Base-by-base conservation (phyloP, 1,284 basidiomycete genomes). In the Prillingera fragicola region DNA sequence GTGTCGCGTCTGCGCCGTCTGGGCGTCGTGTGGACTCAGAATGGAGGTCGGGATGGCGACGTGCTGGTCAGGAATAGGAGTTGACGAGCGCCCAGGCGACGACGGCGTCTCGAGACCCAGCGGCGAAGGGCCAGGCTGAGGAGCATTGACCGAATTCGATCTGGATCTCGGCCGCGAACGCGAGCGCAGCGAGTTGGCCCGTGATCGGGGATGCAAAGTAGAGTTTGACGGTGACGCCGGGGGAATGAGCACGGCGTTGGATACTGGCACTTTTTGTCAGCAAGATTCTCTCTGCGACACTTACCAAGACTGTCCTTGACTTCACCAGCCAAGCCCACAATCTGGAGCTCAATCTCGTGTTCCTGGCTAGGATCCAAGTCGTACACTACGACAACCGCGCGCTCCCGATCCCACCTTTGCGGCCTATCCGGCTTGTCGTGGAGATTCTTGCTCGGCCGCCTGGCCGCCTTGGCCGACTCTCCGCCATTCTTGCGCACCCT, bases 331-430 rank as follows among this genome's bases (percentile, higher is more conserved):
- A 66, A 47, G 3, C 68, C 70, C 9, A 72, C 63, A 12, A 72
- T 67, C 43, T 65, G 61, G 36, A 72, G 52, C 54, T 72, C 70
- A 24, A 72, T 60, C 48, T 72, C 67, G 47, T 72, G 70, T 49
- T 72, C 70, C 41, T 67, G 64, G 5, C 62, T 64, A 1, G 70
- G 69, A 35, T 56, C 60, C 36, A 72, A 39, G 2, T 69, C 70
- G 41, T 70, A 72, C 1, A 72, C 63, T 0, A 70, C 69, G 0
- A 72, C 66, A 12, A 70, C 63, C 0, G 70, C 70, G 14, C 64
- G 54, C 47, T 69, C 67, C n/a, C 57, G 58, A 17, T 58, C 60
- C 48, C 50, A 53, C 25, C 48, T 52, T 4, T 31, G 43, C 2
- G 9, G 23, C 13, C 38, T 21, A 1, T 38, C 27, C 14, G 26